Evolutionary conservation across 495 filamentous ascomycete genomes (phyloP), one percentile per base, ranked within the genome.

Genomic region (Amniculicola lignicola): DNA sequence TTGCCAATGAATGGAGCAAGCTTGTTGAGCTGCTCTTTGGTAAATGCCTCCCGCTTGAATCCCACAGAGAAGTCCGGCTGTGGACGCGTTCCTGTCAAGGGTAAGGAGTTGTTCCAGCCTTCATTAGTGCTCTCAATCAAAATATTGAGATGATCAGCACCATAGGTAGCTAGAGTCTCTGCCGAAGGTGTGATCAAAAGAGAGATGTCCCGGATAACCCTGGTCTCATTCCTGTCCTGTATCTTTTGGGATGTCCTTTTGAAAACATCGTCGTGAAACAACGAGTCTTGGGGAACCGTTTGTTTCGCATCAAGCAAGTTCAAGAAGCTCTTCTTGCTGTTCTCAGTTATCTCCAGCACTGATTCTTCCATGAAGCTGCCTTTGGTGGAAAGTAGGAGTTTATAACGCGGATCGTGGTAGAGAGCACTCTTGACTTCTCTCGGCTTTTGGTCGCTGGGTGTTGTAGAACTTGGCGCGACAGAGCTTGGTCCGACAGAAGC

Each of bases 361-460:
- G 36, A 37, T 27, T 48, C 45, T 16, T 45, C 28, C 55, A 63
- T 63, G 33, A 37, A 54, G 39, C 61, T 61, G 9, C 51, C 51
- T 24, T 61, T 39, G 2, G 21, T 57, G n/a, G n/a, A n/a, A 29
- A 63, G 60, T 42, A 54, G 25, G 44, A 35, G 43, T 33, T 41
- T 23, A 43, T 63, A 63, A 38, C 60, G 47, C 15, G 49, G 21
- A 52, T 68, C 56, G 48, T 49, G 27, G 47, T 79, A 78, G 35
- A 51, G 65, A 12, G 65, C 61, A 54, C 73, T 77, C 59, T 75
- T 66, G n/a, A 25, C 62, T 37, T 69, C 67, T 33, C 71, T 66
- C 43, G 67, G 69, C 63, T 61, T 69, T 58, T 74, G 39, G 58
- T 74, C 70, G 65, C 73, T 75, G 23, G 69, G n/a, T n/a, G n/a